Evolutionary conservation across 805 yeast species (phyloP).

Genomic region (Nakazawaea laoshanensis): DNA sequence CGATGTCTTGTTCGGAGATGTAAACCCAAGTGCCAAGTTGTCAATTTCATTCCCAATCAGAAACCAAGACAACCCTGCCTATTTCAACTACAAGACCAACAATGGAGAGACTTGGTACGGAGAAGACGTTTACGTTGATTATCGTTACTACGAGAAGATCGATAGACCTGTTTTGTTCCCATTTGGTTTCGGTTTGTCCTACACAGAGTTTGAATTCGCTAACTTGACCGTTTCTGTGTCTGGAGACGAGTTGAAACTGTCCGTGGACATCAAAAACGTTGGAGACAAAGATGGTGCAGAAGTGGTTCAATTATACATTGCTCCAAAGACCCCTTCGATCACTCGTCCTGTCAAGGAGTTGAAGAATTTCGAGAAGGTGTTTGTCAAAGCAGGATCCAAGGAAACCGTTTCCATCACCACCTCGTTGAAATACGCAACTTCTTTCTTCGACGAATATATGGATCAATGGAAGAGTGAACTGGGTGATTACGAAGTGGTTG

Average conservation of each 20-base stretch:
- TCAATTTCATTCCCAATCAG: constrained; percentile 46
- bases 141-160: constrained; percentile 48
- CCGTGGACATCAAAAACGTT: constrained; percentile 36
- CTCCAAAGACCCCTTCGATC: constrained; percentile 22
- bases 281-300: constrained; percentile 44
- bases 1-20: constrained; percentile 52
- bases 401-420: constrained; percentile 27
- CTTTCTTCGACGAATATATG: constrained; percentile 43
- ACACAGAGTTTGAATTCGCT: constrained; percentile 38
- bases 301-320: constrained; percentile 46
- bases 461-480: constrained; percentile 42
- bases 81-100: constrained; percentile 39
- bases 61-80: constrained; percentile 49
- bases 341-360: constrained; percentile 53
- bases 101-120: constrained; percentile 51
- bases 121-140: constrained; percentile 60
- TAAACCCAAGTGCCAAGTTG: constrained; percentile 52
- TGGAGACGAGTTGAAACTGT: constrained; percentile 16
- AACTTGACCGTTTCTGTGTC: constrained; percentile 24
- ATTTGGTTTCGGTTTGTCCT: constrained; percentile 58
- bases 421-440: constrained; percentile 40
- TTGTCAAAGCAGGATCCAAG: constrained; percentile 34
- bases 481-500: constrained; percentile 40
- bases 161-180: constrained; percentile 43
- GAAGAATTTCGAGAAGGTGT: constrained; percentile 47